Percentiles rank a stretch among this genome's conserved stretches.
These are phyloP conservation scores for Rhizopogon vesiculosus DNA, from an alignment of 768 basidiomycete genomes.

Conservation along the genomic window DNA sequence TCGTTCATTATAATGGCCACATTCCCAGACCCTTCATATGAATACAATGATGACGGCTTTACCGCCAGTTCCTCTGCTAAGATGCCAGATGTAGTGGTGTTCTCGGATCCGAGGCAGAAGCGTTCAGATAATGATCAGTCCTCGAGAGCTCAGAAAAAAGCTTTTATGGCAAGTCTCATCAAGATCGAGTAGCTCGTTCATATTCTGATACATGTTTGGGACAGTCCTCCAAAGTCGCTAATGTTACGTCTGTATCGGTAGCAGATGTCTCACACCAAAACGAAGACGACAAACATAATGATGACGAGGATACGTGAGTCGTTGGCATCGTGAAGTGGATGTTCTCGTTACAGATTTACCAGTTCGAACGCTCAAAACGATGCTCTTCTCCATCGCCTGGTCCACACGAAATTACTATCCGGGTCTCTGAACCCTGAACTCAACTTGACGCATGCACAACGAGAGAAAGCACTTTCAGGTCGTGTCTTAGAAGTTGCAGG, in stretches of 20 bases:
- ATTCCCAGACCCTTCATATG: conserved; percentile 17
- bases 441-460: conserved; percentile 58
- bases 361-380: conserved; percentile 80
- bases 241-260: conserved; percentile 32
- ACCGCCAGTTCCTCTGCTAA: conserved; percentile 26
- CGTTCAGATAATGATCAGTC: conserved; percentile 11
- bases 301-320: neutral
- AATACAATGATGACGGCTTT: conserved; percentile 44
- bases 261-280: conserved; percentile 22
- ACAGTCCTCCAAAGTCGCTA: conserved; percentile 77
- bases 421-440: conserved; percentile 65
- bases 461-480: conserved; percentile 70
- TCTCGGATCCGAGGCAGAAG: conserved; percentile 35
- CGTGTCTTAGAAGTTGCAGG: conserved; percentile 73
- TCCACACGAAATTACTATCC: conserved; percentile 77
- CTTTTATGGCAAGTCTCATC: conserved; percentile 66
- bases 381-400: conserved; percentile 67
- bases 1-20: neutral
- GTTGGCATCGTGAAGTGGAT: neutral
- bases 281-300: neutral
- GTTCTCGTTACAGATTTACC: conserved; percentile 5
- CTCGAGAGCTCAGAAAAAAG: conserved; percentile 46
- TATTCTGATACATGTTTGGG: neutral
- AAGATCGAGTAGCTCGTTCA: neutral
- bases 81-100: conserved; percentile 51